Evolutionary conservation across 306 rosid genomes (phyloP), one percentile per base, ranked within the genome.

Genomic region (Malus sylvestris): DNA sequence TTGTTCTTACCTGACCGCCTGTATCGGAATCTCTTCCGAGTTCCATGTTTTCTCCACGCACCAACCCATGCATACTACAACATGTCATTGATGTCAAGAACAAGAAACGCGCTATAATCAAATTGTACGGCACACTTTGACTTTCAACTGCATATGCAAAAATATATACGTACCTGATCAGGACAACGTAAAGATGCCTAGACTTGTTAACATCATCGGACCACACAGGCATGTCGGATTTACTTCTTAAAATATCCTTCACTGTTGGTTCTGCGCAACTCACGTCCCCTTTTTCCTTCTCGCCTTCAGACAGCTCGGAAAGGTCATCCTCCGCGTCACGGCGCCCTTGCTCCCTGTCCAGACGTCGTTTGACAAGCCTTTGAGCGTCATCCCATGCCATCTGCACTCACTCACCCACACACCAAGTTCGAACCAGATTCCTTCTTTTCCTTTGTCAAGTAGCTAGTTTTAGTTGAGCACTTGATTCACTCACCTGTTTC

Each of bases 11-110:
- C 91, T 91, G 97, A 16, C 97, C 97, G 63, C 97, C 97, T 0
- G 97, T 91, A 66, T 91, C 95, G 59, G 97, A 91, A 78, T 91
- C 97, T 81, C 91, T 84, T 62, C 97, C 97, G 15, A 91, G 95
- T 80, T 91, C 95, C 97, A 91, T 91, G 75, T 91, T 89, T 72
- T 91, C 95, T 63, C 95, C 97, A 72, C 97, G 89, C 38, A 91
- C 82, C 87, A 91, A 77, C 58, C 97, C 97, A 80, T 91, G 97
- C 79, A 91, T 62, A 67, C 97, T 90, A 51, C 65, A 79, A 20
- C 15, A 19, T 19, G 70, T 6, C 42, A 35, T 35, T 35, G 9
- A 7, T 35, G 42, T 20, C n/a, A 32, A 64, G 68, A 64, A 32
- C 13, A 64, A 64, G 68, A 64, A 64, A 18, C 44, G 9, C 35